Evolutionary conservation across 768 basidiomycete genomes (phyloP).

Genomic region (Phallus indusiatus): DNA sequence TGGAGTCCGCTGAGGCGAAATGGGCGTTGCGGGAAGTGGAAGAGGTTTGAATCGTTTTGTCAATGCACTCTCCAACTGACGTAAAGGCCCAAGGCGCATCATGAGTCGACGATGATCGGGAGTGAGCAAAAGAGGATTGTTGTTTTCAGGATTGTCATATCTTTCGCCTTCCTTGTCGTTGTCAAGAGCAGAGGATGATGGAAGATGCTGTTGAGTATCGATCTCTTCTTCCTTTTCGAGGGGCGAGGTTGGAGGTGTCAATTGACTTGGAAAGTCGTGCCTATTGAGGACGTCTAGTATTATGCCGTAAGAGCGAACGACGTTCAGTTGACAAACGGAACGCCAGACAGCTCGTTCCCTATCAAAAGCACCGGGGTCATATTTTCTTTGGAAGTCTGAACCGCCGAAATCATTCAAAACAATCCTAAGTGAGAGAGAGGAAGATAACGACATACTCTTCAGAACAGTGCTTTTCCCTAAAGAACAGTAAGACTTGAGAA

Average conservation of each 20-base stretch:
- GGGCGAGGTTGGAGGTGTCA: constrained; percentile 1
- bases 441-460: background rate
- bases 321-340: constrained; percentile 63
- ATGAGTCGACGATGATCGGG: constrained; percentile 29
- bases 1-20: background rate
- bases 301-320: constrained; percentile 61
- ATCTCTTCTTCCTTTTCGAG: background rate
- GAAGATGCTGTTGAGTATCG: background rate
- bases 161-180: background rate
- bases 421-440: background rate
- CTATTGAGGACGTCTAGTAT: constrained; percentile 40
- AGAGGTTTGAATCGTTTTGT: constrained; percentile 20
- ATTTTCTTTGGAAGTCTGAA: constrained; percentile 76
- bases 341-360: constrained; percentile 65
- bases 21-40: background rate
- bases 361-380: constrained; percentile 60
- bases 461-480: constrained; percentile 8
- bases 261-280: background rate
- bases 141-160: background rate
- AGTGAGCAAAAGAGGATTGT: constrained; percentile 15
- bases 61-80: constrained; percentile 46
- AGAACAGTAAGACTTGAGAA: constrained; percentile 5
- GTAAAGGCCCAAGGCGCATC: constrained; percentile 39
- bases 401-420: background rate
- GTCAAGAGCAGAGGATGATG: background rate